These are phyloP conservation scores for Phytophthora quininea DNA, from an alignment of 352 stramenopile genomes.

Conservation along the genomic window DNA sequence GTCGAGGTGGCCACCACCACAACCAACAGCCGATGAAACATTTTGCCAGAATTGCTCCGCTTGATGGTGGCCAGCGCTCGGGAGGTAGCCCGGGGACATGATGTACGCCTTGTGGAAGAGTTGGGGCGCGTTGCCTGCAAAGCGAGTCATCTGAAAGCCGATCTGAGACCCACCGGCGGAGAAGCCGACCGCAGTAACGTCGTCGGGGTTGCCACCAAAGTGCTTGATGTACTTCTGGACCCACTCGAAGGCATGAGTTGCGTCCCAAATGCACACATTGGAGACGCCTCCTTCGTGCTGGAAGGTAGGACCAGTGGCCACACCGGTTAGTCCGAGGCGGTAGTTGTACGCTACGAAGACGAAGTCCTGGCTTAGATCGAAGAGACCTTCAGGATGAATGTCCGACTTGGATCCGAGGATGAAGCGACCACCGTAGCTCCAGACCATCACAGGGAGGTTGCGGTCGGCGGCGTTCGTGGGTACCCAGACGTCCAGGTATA, in stretches of 20 bases:
- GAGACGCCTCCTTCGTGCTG: conserved; percentile 31
- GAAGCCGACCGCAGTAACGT: conserved; percentile 41
- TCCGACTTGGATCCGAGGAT: conserved; percentile 26
- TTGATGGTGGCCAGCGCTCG: conserved; percentile 26
- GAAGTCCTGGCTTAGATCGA: conserved; percentile 32
- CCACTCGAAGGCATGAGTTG: conserved; percentile 40
- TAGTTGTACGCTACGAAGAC: conserved; percentile 47
- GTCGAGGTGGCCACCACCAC: conserved; percentile 18
- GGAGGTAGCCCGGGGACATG: conserved; percentile 27
- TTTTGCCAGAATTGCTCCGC: conserved; percentile 36
- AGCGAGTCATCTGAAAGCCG: conserved; percentile 33
- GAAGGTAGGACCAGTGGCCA: conserved; percentile 26
- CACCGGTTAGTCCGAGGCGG: conserved; percentile 32
- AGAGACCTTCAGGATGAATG: conserved; percentile 26
- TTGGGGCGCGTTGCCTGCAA: conserved; percentile 23
- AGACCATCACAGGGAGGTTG: conserved; percentile 42
- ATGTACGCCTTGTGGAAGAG: conserved; percentile 39
- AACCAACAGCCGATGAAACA: conserved; percentile 21
- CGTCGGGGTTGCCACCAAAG: conserved; percentile 43
- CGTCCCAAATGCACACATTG: conserved; percentile 34
- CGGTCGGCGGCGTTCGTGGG: conserved; percentile 18
- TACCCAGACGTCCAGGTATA: conserved; percentile 44
- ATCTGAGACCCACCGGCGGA: conserved; percentile 30
- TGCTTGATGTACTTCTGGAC: conserved; percentile 41
- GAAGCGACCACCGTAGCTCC: conserved; percentile 37